phyloP scores from a whole-genome alignment of 805 yeast genomes.

The Metschnikowia kofuensis region DNA sequence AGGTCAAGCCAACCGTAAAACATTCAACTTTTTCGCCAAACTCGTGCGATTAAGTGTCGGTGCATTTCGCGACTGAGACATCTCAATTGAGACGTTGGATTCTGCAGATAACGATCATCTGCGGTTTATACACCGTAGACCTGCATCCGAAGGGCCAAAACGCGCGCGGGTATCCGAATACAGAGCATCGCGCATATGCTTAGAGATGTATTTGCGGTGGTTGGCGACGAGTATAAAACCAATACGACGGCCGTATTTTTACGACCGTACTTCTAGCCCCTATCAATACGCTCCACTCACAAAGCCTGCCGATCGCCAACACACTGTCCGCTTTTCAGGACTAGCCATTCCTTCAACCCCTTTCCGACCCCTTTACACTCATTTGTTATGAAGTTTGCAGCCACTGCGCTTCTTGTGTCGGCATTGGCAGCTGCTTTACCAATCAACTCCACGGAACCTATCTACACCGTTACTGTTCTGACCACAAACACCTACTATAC shows the following conservation, averaged over 20 bases:
- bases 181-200: background rate
- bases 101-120: background rate
- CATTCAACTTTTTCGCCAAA: too few relatives aligned
- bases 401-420: slow-evolving; percentile 4
- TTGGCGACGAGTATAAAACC: background rate
- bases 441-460: background rate
- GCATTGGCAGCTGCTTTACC: slow-evolving; percentile 13
- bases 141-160: too few relatives aligned
- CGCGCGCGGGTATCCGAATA: background rate
- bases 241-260: background rate
- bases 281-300: background rate
- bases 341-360: slow-evolving; percentile 3
- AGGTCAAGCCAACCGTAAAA: too few relatives aligned
- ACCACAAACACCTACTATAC: slow-evolving; percentile 13
- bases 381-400: slow-evolving; percentile 12
- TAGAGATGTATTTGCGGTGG: background rate
- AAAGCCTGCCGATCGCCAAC: slow-evolving; percentile 1
- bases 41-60: background rate
- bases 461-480: background rate
- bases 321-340: background rate
- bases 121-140: background rate
- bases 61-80: background rate
- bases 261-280: background rate
- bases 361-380: slow-evolving; percentile 5
- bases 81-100: background rate